Evolutionary conservation across 1,284 basidiomycete genomes (phyloP).

Genomic region (Tilletiaria anomala): DNA sequence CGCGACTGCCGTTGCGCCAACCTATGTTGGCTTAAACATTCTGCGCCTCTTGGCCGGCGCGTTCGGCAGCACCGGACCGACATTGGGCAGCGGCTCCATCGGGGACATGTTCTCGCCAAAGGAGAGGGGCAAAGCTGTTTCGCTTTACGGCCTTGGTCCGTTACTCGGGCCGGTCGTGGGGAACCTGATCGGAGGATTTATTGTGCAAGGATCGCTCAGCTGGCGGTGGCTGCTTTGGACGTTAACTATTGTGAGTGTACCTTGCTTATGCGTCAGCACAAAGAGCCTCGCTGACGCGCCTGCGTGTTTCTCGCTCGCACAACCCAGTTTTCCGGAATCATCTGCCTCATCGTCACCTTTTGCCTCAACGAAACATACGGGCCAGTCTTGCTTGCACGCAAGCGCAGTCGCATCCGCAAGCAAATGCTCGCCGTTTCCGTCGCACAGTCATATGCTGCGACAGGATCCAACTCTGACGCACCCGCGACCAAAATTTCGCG

Average conservation of each 20-base stretch:
- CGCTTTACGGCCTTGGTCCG: slow-evolving; percentile 23
- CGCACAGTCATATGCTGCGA: neutral
- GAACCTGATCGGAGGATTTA: slow-evolving; percentile 20
- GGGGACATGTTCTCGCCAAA: slow-evolving; percentile 28
- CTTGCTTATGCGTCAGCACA: neutral
- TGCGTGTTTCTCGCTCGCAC: slow-evolving; percentile 4
- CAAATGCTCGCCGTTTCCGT: neutral
- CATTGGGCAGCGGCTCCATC: slow-evolving; percentile 24
- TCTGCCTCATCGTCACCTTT: slow-evolving; percentile 5
- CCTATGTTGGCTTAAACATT: slow-evolving; percentile 28
- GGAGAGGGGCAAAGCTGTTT: slow-evolving; percentile 18
- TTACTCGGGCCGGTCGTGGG: slow-evolving; percentile 28
- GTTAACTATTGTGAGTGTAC: slow-evolving; percentile 13
- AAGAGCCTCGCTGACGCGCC: neutral
- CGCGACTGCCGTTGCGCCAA: slow-evolving; percentile 26
- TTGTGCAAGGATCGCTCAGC: slow-evolving; percentile 9
- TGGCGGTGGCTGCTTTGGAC: slow-evolving; percentile 26
- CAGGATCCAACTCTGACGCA: too few relatives aligned
- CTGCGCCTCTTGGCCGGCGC: slow-evolving; percentile 25
- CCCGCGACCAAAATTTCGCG: too few relatives aligned
- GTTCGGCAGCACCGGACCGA: slow-evolving; percentile 21
- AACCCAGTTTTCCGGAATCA: slow-evolving; percentile 6
- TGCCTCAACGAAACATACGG: slow-evolving; percentile 24
- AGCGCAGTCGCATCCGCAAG: slow-evolving; percentile 5
- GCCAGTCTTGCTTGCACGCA: slow-evolving; percentile 17